Percentiles rank a stretch among this genome's conserved stretches.
Evolutionary conservation across 2,329 filamentous ascomycete genomes (phyloP).

Genomic region (Westerdykella ornata): DNA sequence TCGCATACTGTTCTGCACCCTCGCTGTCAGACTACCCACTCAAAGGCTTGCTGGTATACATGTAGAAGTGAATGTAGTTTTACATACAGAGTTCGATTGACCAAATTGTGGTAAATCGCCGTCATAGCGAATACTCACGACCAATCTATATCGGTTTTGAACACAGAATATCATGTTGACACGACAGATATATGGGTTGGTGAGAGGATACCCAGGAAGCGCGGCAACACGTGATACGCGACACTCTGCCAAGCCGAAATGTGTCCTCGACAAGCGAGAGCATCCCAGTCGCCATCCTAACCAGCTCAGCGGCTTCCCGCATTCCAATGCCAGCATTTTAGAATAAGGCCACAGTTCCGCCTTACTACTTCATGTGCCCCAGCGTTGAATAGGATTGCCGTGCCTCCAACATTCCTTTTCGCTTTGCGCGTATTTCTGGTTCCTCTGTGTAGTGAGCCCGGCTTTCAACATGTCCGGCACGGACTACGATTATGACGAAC

Average conservation of each 20-base stretch:
- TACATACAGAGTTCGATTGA: too few relatives aligned
- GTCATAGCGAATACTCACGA: too few relatives aligned
- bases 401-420: constrained; percentile 12
- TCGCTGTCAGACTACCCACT: too few relatives aligned
- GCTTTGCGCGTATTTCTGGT: constrained; percentile 9
- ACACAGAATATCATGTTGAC: too few relatives aligned
- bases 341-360: constrained; percentile 6
- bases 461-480: constrained; percentile 44
- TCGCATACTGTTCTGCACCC: too few relatives aligned
- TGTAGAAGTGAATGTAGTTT: too few relatives aligned
- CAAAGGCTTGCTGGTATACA: too few relatives aligned
- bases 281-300: too few relatives aligned
- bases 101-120: too few relatives aligned
- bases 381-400: constrained; percentile 4
- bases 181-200: too few relatives aligned
- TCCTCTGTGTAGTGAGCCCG: constrained; percentile 11
- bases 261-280: not conserved
- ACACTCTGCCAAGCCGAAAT: not conserved
- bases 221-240: not conserved
- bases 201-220: not conserved
- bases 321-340: constrained; percentile 16
- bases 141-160: too few relatives aligned
- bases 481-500: constrained; percentile 97
- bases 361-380: constrained; percentile 13
- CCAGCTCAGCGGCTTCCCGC: too few relatives aligned